A percentile compares a stretch with the other conserved stretches of the same genome.
These are phyloP conservation scores for Salix viminalis DNA, from an alignment of 345 rosid species.

Conservation along the genomic window DNA sequence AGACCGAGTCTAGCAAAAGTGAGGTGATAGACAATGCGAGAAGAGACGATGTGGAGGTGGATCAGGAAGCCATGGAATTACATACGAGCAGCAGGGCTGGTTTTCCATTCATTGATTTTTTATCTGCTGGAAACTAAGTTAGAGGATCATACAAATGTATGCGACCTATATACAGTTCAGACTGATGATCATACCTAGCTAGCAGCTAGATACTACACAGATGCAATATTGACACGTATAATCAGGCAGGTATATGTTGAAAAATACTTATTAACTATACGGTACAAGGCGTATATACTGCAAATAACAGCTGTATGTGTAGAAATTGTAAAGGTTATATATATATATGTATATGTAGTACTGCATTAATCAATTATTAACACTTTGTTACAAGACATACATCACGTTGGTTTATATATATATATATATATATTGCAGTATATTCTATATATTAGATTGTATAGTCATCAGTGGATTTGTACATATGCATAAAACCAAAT, in stretches of 20 bases:
- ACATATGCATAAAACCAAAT: too few species aligned
- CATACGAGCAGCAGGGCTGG: slow-evolving; percentile 20
- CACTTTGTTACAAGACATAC: too few species aligned
- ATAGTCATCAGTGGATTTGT: too few species aligned
- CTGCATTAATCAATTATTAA: too few species aligned
- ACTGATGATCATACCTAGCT: not conserved
- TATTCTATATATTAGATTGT: too few species aligned
- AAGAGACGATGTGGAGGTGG: slow-evolving; percentile 49
- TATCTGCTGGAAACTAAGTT: slow-evolving; percentile 38
- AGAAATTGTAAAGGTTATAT: too few species aligned
- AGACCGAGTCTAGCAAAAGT: slow-evolving; percentile 52
- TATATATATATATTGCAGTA: too few species aligned
- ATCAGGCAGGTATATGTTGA: not conserved
- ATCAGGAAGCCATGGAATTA: slow-evolving; percentile 34
- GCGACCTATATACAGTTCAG: not conserved
- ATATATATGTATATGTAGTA: too few species aligned
- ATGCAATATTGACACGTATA: not conserved
- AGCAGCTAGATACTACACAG: not conserved
- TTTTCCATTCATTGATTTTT: slow-evolving; percentile 55
- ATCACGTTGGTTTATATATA: too few species aligned
- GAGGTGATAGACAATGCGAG: slow-evolving; percentile 42
- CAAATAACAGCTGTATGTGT: not conserved
- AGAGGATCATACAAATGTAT: not conserved
- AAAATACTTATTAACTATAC: too few species aligned
- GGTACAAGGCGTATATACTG: not conserved